These are phyloP conservation scores for Puccinia sorghi DNA, from an alignment of 1,284 basidiomycete species.

Conservation along the genomic window DNA sequence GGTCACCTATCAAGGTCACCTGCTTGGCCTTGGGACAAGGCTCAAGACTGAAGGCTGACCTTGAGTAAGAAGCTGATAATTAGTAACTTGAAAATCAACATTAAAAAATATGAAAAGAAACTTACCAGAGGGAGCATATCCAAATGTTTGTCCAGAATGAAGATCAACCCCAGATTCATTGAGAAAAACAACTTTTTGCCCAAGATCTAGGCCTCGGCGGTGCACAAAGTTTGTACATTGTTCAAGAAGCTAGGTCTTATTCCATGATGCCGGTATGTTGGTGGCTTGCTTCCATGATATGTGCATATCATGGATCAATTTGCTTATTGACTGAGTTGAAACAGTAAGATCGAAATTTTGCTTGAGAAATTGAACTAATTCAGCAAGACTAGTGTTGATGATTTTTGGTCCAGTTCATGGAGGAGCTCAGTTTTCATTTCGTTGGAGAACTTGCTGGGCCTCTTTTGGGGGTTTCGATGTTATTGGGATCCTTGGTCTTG, in stretches of 20 bases:
- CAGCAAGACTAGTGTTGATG: too few species aligned
- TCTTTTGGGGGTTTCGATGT: too few species aligned
- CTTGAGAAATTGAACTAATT: too few species aligned
- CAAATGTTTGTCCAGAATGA: background rate
- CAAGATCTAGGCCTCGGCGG: background rate
- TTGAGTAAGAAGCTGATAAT: background rate
- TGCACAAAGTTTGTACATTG: background rate
- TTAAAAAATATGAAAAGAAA: background rate
- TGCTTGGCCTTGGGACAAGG: slow-evolving; percentile 24
- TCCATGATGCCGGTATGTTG: background rate
- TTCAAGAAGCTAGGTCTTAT: background rate
- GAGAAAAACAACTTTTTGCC: slow-evolving; percentile 7
- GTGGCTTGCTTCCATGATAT: background rate
- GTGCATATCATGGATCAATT: too few species aligned
- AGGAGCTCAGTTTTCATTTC: too few species aligned
- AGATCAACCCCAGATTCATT: slow-evolving; percentile 9
- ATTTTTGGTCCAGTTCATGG: too few species aligned
- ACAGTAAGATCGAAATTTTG: too few species aligned
- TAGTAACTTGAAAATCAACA: background rate
- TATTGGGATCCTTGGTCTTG: too few species aligned
- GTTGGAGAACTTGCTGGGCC: too few species aligned
- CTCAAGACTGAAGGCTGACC: background rate
- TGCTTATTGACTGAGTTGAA: too few species aligned
- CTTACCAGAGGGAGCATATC: too few species aligned
- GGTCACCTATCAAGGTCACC: slow-evolving; percentile 18